Conservation (phyloP, 805 yeast species). For the Lipomyces kockii region DNA sequence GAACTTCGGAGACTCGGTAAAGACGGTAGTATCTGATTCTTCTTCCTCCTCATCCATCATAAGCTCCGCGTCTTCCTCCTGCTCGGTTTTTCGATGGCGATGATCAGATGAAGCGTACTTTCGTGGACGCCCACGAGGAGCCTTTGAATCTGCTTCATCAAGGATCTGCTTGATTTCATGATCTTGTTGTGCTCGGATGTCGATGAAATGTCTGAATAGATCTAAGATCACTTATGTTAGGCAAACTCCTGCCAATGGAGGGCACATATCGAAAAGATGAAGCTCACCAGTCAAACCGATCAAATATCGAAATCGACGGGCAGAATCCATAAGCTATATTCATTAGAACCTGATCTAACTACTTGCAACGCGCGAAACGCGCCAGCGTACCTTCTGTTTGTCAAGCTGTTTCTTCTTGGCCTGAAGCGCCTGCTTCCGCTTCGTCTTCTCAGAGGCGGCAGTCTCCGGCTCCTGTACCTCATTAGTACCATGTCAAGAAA, state of each 20-base stretch:
- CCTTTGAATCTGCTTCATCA: constrained; percentile 41
- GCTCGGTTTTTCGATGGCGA: constrained; percentile 85
- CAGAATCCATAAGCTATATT: constrained; percentile 60
- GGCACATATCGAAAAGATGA: not conserved
- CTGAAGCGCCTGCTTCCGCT: constrained; percentile 38
- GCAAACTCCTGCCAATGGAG: not conserved
- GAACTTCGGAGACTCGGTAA: constrained; percentile 83
- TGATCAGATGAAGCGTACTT: constrained; percentile 42
- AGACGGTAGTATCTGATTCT: constrained; percentile 58
- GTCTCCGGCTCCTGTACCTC: not conserved
- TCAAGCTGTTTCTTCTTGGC: constrained; percentile 34
- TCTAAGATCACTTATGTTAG: constrained; percentile 47
- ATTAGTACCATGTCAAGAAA: not conserved
- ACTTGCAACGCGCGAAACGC: not conserved
- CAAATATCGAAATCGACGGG: constrained; percentile 77
- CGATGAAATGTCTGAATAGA: constrained; percentile 84
- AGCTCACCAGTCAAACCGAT: constrained; percentile 63
- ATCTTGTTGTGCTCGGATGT: constrained; percentile 78
- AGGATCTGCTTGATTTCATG: constrained; percentile 55
- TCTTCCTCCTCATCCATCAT: constrained; percentile 77
- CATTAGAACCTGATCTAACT: not conserved
- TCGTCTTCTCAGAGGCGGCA: constrained; percentile 13
- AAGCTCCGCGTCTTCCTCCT: constrained; percentile 93
- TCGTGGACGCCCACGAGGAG: constrained; percentile 37
- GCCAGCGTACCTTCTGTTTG: constrained; percentile 29